Base-by-base conservation (phyloP, 768 basidiomycete genomes). In the Boletus sp. region DNA sequence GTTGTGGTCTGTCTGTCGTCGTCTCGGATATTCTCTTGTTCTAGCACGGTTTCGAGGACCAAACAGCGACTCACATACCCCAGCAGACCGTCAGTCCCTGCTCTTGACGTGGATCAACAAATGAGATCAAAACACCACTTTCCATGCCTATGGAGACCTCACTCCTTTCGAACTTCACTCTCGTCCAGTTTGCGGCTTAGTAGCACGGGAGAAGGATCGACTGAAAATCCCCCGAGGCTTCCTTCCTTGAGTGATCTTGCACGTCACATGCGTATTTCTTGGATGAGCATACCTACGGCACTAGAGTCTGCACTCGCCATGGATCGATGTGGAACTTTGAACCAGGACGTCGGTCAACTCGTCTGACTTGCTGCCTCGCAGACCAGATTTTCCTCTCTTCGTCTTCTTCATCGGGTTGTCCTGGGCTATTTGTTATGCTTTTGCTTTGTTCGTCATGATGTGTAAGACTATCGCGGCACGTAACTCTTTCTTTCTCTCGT, bases 1-100 rank as follows among this genome's bases (percentile, higher is more conserved):
- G 5, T 64, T 63, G 54, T 61, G 62, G 34, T 61, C 64, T 17
- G 53, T 69, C 47, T 63, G 55, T 55, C 67, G 64, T 58, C 44
- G 7, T 40, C 42, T 60, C 4, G 25, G 58, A 15, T 30, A 21
- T 42, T n/a, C 25, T 5, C 25, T 43, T 17, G 30, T 34, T 35
- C 21, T 21, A 59, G 50, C 7, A n/a, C 21, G 5, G 11, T n/a
- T 2, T 14, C 38, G 29, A 50, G 4, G 23, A 4, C 2, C 2
- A 23, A 23, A 23, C 2, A 41, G 9, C 21, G 37, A 2, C 21
- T 34, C 14, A 49, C 35, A 30, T 13, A 43, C 1, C 40, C 52
- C 1, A 30, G 47, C 10, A 14, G 23, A 5, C n/a, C 15, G 6
- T 40, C 35, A 27, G 7, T 25, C 10, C 34, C 43, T 23, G 21